Evolutionary conservation across 2,329 filamentous ascomycete genomes (phyloP), one percentile per base, ranked within the genome.

Genomic region (Exophiala sideris): DNA sequence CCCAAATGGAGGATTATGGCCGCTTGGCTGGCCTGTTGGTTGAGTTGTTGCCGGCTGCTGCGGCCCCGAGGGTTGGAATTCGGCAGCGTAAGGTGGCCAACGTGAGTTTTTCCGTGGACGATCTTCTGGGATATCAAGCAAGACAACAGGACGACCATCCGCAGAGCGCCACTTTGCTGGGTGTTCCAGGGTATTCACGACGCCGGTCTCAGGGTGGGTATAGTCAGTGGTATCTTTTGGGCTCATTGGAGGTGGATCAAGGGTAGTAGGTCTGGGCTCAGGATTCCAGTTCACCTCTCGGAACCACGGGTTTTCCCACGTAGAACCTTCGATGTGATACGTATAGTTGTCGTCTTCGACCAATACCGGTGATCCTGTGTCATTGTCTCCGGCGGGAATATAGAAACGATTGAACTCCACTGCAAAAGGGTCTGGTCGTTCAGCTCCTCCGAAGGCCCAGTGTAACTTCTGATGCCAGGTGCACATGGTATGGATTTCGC

Each of bases 201-300:
- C 24, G 10, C 54, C 54, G 14, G 29, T 41, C 2, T 32, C 18
- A 24, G 41, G 35, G 35, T 34, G 48, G 29, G 18, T 18, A 33
- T 39, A 38, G 29, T 38, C 32, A 3, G 48, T 39, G 12, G 14
- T 5, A 18, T 45, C 34, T 11, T 20, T 33, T 8, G 48, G 48
- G 20, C 48, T 51, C 32, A 29, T n/a, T 11, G n/a, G 40, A 16
- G 40, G 48, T 20, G 39, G 29, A 10, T 57, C 54, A 6, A 57
- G 35, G 12, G 50, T 35, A 8, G 42, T 35, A 6, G 33, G 11
- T 11, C 50, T 42, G 7, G 50, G 45, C n/a, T 9, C 36, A n/a
- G 54, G 50, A 50, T 53, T 57, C 45, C 47, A 57, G 33, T 57
- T 33, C 7, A 48, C 40, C 36, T 46, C 51, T 14, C 54, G 54